Evolutionary conservation across 1,284 basidiomycete genomes (phyloP), one percentile per base, ranked within the genome.

Genomic region (Sphaerobolus stellatus): DNA sequence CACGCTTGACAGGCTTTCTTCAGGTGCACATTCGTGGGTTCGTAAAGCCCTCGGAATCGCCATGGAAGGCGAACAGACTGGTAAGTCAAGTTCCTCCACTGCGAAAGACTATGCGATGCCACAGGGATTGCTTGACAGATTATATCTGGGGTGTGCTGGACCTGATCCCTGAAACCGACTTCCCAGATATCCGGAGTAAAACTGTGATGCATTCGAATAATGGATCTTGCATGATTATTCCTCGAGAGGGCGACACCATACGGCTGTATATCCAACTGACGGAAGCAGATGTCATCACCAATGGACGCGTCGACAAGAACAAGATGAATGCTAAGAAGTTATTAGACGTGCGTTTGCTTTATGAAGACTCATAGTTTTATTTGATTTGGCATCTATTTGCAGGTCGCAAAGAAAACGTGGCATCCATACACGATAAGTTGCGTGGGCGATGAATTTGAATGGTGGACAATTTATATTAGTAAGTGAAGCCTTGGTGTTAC

Each of bases 1-100:
- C n/a, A 60, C 13, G 40, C 2, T 45, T 25, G 34, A 8, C 36
- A 3, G 16, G 34, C 38, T 16, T 25, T 28, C 29, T 38, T 31
- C 54, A 64, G 85, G 86, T n/a, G 90, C 89, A 0, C 89, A 92
- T 69, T 90, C 88, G 2, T 92, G 88, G 89, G 86, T 90, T 5
- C 78, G 90, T 28, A 85, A 85, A 59, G 62, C 73, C 2, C 71
- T 90, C n/a, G 78, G 78, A 3, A 85, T 92, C 43, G 65, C 75
- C 2, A 86, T 92, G 85, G 81, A 89, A 58, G 90, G 90, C 18
- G 88, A 90, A 64, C 84, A 88, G 62, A 86, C 87, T 3, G 77
- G 80, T 78, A 40, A 48, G 65, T 58, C 22, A n/a, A 5, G 6
- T 27, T 3, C 20, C 59, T 62, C 64, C 16, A n/a, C 27, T 49